Evolutionary conservation across 257 asterid genomes (phyloP).

Genomic region (Solanum infundibuliforme): DNA sequence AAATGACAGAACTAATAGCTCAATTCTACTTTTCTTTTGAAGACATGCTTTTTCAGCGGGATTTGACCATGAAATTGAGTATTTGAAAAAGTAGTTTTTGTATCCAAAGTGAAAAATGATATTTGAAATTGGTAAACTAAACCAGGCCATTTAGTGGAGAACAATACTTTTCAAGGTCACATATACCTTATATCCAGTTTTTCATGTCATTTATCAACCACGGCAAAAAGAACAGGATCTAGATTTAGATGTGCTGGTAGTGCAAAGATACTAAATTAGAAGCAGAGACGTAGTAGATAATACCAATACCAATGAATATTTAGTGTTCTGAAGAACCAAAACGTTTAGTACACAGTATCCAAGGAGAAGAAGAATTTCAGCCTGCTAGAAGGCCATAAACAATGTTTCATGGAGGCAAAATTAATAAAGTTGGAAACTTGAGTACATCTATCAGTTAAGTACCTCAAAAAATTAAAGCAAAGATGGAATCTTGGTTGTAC

Average conservation of each 20-base stretch:
- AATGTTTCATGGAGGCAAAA: neutral
- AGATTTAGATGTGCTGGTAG: neutral
- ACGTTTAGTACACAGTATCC: neutral
- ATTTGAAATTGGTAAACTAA: neutral
- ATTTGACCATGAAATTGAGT: neutral
- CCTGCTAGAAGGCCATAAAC: neutral
- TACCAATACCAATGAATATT: neutral
- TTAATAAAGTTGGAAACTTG: neutral
- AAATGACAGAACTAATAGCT: neutral
- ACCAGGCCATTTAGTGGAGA: neutral
- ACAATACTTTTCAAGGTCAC: neutral
- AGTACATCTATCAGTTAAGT: neutral
- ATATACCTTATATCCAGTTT: neutral
- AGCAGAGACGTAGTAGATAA: neutral
- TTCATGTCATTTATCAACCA: neutral
- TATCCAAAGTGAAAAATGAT: neutral
- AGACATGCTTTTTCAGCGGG: neutral
- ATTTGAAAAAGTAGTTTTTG: neutral
- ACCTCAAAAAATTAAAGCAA: neutral
- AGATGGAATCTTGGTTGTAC: neutral
- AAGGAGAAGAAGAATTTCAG: neutral
- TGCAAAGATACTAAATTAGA: neutral
- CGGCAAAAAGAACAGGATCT: neutral
- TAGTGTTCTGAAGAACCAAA: neutral
- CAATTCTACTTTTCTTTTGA: neutral